Evolutionary conservation across 257 asterid species (phyloP).

Genomic region (Capsicum pubescens): DNA sequence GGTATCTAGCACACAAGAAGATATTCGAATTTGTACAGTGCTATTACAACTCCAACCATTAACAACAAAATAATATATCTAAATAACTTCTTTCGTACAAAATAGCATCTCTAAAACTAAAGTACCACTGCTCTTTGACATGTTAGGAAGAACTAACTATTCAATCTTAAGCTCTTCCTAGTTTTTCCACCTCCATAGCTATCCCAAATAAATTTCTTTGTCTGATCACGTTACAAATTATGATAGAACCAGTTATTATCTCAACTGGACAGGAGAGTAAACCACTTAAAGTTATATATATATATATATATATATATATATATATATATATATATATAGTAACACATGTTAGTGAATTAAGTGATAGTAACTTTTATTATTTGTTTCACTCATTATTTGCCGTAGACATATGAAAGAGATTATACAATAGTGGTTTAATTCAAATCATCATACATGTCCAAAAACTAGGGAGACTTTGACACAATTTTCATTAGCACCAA

Average conservation of each 20-base stretch:
- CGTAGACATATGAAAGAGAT: constrained; percentile 85
- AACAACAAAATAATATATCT: too few relatives aligned
- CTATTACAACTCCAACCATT: too few relatives aligned
- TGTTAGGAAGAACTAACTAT: too few relatives aligned
- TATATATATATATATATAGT: neutral
- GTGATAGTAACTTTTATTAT: too few relatives aligned
- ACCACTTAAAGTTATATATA: neutral
- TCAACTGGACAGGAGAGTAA: constrained; percentile 72
- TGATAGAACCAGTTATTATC: constrained; percentile 89
- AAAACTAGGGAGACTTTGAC: constrained; percentile 70
- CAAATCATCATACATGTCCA: constrained; percentile 71
- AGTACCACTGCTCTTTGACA: too few relatives aligned
- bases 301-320: neutral
- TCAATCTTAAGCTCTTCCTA: too few relatives aligned
- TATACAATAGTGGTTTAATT: constrained; percentile 78
- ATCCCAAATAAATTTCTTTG: constrained; percentile 85
- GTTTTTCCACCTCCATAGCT: constrained; percentile 30
- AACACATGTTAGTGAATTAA: neutral
- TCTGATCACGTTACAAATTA: constrained; percentile 83
- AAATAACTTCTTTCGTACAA: too few relatives aligned
- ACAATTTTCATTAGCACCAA: constrained; percentile 64
- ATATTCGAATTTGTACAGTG: too few relatives aligned
- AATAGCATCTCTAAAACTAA: too few relatives aligned
- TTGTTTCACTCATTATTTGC: neutral
- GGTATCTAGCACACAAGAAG: too few relatives aligned